Evolutionary conservation across 2,329 filamentous ascomycete genomes (phyloP).

Genomic region (Fusarium oxysporum): DNA sequence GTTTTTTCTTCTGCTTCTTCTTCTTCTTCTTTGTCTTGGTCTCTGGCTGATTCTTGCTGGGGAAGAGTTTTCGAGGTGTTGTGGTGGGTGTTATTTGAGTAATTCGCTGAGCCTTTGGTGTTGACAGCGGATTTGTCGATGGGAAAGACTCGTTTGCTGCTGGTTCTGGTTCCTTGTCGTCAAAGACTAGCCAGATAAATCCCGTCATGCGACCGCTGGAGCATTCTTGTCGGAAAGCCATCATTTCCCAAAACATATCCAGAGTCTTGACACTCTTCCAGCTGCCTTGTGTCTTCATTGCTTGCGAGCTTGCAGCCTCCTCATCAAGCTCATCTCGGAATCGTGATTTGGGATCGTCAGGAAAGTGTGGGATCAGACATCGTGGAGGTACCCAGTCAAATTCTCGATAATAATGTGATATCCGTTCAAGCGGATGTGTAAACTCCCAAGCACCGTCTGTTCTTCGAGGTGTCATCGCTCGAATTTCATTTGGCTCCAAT

Average conservation of each 20-base stretch:
- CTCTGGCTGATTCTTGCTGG: conserved; percentile 33
- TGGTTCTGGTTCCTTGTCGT: conserved; percentile 56
- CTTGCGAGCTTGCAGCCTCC: conserved; percentile 71
- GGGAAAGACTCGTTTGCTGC: conserved; percentile 40
- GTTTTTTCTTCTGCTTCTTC: conserved; percentile 59
- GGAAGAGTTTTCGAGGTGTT: conserved; percentile 51
- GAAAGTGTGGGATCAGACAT: conserved; percentile 89
- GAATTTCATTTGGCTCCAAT: conserved; percentile 82
- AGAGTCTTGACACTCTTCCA: conserved; percentile 89
- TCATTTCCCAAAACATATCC: conserved; percentile 98
- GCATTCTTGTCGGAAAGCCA: conserved; percentile 96
- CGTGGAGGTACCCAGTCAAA: conserved; percentile 75
- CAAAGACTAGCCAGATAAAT: conserved; percentile 93
- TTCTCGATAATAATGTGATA: conserved; percentile 71
- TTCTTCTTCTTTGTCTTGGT: conserved; percentile 43
- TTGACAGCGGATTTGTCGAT: conserved; percentile 43
- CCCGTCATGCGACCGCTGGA: conserved; percentile 92
- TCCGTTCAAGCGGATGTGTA: conserved; percentile 74
- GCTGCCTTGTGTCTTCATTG: conserved; percentile 68
- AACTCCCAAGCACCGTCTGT: conserved; percentile 71
- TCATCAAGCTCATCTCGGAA: conserved; percentile 92
- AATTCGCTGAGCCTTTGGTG: conserved; percentile 49
- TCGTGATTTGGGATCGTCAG: conserved; percentile 93
- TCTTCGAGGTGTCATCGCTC: conserved; percentile 77
- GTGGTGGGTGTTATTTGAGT: conserved; percentile 47